Evolutionary conservation across 2,329 filamentous ascomycete genomes (phyloP).

Genomic region (Periconia sp.): DNA sequence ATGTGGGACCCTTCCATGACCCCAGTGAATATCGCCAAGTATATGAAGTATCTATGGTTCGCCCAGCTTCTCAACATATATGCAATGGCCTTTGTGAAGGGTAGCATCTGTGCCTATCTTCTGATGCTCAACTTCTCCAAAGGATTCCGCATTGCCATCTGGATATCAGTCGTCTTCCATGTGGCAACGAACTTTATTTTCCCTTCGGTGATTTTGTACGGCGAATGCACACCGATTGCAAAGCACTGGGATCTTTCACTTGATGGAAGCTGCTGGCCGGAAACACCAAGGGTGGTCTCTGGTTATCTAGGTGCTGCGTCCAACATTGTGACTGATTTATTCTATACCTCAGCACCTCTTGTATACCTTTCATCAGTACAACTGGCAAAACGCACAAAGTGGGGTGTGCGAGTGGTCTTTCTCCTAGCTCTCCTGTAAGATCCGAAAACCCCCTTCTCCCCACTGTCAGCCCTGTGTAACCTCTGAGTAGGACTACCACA

Average conservation of each 20-base stretch:
- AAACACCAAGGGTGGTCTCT: too few species aligned
- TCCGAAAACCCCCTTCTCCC: neutral
- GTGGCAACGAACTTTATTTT: slow-evolving; percentile 9
- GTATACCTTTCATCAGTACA: slow-evolving; percentile 7
- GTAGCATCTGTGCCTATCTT: slow-evolving; percentile 14
- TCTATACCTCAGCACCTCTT: slow-evolving; percentile 10
- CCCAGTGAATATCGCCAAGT: too few species aligned
- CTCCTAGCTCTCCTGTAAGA: slow-evolving; percentile 11
- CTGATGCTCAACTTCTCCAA: slow-evolving; percentile 13
- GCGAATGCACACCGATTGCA: slow-evolving; percentile 5
- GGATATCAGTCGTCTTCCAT: slow-evolving; percentile 2
- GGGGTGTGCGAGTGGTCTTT: slow-evolving; percentile 11
- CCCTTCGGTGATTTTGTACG: slow-evolving; percentile 5
- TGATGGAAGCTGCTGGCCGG: slow-evolving; percentile 2
- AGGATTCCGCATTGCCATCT: slow-evolving; percentile 4
- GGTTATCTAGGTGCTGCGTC: too few species aligned
- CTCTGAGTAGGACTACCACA: too few species aligned
- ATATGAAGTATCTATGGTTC: too few species aligned
- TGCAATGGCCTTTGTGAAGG: slow-evolving; percentile 8
- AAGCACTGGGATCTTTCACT: slow-evolving; percentile 6
- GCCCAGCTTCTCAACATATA: slow-evolving; percentile 13
- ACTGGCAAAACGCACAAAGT: slow-evolving; percentile 6
- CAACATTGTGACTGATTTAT: slow-evolving; percentile 11
- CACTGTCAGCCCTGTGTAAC: slow-evolving; percentile 4
- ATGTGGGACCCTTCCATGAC: too few species aligned